phyloP scores from a whole-genome alignment of 306 rosid species.

The Malus sylvestris region DNA sequence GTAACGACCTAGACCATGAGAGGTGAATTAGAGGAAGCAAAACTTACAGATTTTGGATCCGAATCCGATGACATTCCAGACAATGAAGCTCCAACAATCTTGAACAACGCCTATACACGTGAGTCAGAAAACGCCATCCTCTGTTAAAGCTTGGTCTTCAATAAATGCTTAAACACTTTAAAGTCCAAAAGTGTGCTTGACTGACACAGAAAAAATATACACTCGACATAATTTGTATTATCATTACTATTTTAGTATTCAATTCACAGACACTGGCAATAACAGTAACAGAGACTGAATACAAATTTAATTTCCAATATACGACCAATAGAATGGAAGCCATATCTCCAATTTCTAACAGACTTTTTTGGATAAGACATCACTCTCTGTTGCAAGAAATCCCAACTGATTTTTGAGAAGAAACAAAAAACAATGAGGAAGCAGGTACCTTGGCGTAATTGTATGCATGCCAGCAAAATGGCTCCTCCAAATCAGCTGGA shows the following conservation, averaged over 20 bases:
- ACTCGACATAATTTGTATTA: background rate
- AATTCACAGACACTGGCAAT: background rate
- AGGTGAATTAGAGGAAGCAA: conserved; percentile 5
- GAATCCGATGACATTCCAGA: conserved; percentile 68
- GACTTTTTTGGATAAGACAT: background rate
- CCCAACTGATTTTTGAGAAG: background rate
- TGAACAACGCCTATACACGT: conserved; percentile 63
- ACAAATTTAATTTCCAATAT: background rate
- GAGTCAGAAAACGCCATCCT: conserved; percentile 11
- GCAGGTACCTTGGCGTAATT: conserved; percentile 73
- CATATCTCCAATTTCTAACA: background rate
- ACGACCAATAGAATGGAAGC: background rate
- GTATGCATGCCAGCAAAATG: conserved; percentile 98
- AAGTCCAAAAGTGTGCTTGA: background rate
- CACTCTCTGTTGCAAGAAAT: background rate
- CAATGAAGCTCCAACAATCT: conserved; percentile 74
- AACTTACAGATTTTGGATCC: conserved; percentile 87
- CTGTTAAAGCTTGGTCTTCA: conserved; percentile 9
- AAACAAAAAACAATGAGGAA: background rate
- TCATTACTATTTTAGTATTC: background rate
- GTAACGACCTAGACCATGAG: background rate
- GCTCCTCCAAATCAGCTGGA: conserved; percentile 92
- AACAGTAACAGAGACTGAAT: background rate
- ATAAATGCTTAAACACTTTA: background rate
- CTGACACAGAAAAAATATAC: background rate